A percentile compares a stretch with the other conserved stretches of the same genome.
phyloP scores from a whole-genome alignment of 306 rosid species.

The Corylus avellana region DNA sequence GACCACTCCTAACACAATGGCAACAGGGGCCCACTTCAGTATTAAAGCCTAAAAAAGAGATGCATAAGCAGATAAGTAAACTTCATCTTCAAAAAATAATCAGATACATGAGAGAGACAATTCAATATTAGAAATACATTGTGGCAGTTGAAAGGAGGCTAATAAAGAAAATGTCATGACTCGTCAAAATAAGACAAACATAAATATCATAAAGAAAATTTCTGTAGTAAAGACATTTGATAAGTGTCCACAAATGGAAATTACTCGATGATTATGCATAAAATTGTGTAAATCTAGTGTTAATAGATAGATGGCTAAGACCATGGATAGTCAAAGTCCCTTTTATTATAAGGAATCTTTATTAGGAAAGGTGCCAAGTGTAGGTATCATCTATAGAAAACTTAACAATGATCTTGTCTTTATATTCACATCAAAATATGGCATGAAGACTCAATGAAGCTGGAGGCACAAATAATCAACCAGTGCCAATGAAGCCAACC shows the following conservation, averaged over 20 bases:
- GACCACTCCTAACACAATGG: constrained; percentile 95
- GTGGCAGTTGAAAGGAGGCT: background rate
- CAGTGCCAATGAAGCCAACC: background rate
- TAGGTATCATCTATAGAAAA: constrained; percentile 13
- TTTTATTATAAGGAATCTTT: constrained; percentile 2
- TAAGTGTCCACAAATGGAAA: background rate
- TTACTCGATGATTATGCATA: background rate
- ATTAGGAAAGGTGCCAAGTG: constrained; percentile 17
- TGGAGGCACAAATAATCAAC: constrained; percentile 1
- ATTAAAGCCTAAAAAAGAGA: constrained; percentile 71
- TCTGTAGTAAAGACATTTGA: constrained; percentile 7
- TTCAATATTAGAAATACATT: constrained; percentile 4
- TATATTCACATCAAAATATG: background rate
- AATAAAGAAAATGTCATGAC: background rate
- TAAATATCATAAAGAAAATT: constrained; percentile 1
- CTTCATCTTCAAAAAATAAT: constrained; percentile 9
- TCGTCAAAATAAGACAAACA: background rate
- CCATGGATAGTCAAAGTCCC: background rate
- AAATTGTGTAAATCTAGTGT: background rate
- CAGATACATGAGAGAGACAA: constrained; percentile 17
- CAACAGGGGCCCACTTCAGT: constrained; percentile 97
- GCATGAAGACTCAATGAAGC: background rate
- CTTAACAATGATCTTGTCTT: background rate
- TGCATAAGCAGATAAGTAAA: background rate
- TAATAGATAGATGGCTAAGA: background rate